Base-by-base conservation (phyloP, 768 basidiomycete species). In the Boletus rufocinnamomeus region DNA sequence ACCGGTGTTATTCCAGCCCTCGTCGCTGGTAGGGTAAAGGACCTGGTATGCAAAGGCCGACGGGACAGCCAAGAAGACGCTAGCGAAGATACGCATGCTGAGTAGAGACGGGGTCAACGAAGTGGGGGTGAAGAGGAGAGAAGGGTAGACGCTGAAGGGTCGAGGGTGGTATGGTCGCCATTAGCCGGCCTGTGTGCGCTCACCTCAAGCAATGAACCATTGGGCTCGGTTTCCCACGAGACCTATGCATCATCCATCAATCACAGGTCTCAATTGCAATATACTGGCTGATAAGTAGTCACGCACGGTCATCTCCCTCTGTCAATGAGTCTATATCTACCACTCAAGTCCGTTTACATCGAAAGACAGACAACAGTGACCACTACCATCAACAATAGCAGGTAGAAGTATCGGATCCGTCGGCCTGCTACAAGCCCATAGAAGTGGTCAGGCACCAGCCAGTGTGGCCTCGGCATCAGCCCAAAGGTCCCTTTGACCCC, bases 401-500 rank as follows among this genome's bases (percentile, higher is more conserved):
- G 16, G 11, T 23, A 59, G 23, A 25, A 21, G 11, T 17, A 32
- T 28, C 27, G 34, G 55, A 16, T 19, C 47, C 13, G 27, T 37
- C 6, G 19, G 19, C 34, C 4, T 52, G 37, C 52, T n/a, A 45
- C 25, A 46, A 45, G 32, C 25, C 43, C 49, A 25, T 48, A 46
- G 35, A 54, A 38, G 27, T 32, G 46, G 34, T 64, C 63, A 67
- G 45, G 50, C 49, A 57, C 50, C 38, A 19, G 66, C 56, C 57
- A 89, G 66, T 62, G 78, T 75, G n/a, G 72, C 75, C 65, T 86
- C 84, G 23, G 87, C 89, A 66, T 93, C 91, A 72, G 75, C 75
- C 91, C 91, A 94, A 43, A 94, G 73, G 69, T 94, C 92, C 52
- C 76, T 79, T 75, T 94, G 92, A 25, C 83, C 86, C 92, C 92